Evolutionary conservation across 2,329 filamentous ascomycete species (phyloP).

Genomic region (Colletotrichum caudatum): DNA sequence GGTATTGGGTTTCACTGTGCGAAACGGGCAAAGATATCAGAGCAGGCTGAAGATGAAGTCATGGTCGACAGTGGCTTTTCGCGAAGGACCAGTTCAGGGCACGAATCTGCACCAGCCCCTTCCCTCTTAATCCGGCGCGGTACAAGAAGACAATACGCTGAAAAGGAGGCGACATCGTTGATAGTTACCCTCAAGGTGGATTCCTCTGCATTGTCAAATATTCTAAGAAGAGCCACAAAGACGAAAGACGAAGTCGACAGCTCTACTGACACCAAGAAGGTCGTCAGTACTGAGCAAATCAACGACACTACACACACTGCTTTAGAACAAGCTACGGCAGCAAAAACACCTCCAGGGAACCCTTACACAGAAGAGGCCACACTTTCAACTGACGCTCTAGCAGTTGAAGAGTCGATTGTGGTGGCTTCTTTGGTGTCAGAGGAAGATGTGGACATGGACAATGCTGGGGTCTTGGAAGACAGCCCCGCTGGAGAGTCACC

Average conservation of each 20-base stretch:
- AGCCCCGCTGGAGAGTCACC: not conserved
- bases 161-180: not conserved
- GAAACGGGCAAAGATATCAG: slow-evolving; percentile 17
- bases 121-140: slow-evolving; percentile 15
- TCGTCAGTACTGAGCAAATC: not conserved
- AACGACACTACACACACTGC: not conserved
- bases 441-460: not conserved
- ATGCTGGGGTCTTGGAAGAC: not conserved
- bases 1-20: not conserved
- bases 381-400: not conserved
- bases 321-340: not conserved
- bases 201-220: slow-evolving; percentile 20
- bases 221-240: slow-evolving; percentile 2
- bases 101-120: not conserved
- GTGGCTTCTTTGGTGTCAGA: slow-evolving; percentile 1
- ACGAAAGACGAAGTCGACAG: not conserved
- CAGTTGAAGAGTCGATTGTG: slow-evolving; percentile 15
- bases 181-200: slow-evolving; percentile 35
- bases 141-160: not conserved
- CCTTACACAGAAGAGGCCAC: not conserved
- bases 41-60: slow-evolving; percentile 4
- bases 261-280: not conserved
- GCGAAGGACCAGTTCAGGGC: not conserved
- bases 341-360: not conserved
- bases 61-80: slow-evolving; percentile 2